Evolutionary conservation across 495 filamentous ascomycete species (phyloP).

Genomic region (Patellaria atrata): DNA sequence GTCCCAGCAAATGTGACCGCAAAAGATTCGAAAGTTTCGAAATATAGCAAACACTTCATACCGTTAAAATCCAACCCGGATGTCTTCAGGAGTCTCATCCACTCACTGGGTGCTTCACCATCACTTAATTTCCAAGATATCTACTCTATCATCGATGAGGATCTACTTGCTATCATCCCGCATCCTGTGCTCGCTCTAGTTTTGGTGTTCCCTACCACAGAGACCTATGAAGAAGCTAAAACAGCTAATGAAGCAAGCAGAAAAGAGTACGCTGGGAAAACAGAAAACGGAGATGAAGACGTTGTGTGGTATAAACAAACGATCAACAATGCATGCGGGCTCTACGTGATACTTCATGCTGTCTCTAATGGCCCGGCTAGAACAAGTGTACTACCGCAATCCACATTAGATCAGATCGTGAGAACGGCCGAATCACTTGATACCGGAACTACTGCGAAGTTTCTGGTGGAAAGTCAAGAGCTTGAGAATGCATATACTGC

Average conservation of each 20-base stretch:
- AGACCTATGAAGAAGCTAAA: constrained; percentile 13
- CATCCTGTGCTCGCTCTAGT: constrained; percentile 16
- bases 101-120: constrained; percentile 7
- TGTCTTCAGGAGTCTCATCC: constrained; percentile 14
- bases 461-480: constrained; percentile 15
- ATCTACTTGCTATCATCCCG: constrained; percentile 17
- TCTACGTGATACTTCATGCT: constrained; percentile 24
- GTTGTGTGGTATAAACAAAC: constrained; percentile 26
- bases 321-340: constrained; percentile 28
- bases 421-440: constrained; percentile 5
- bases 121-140: constrained; percentile 15
- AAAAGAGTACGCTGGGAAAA: constrained; percentile 17
- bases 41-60: constrained; percentile 12
- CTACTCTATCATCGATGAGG: constrained; percentile 17
- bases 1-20: too few species aligned
- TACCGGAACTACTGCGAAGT: constrained; percentile 9
- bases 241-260: constrained; percentile 23
- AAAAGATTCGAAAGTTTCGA: too few species aligned
- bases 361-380: constrained; percentile 19
- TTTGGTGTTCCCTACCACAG: constrained; percentile 12
- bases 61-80: constrained; percentile 16
- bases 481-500: constrained; percentile 19
- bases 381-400: constrained; percentile 2
- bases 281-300: constrained; percentile 5
- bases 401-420: constrained; percentile 6